Conservation (phyloP, 2,329 filamentous ascomycete species). For the Penicillium sp. region DNA sequence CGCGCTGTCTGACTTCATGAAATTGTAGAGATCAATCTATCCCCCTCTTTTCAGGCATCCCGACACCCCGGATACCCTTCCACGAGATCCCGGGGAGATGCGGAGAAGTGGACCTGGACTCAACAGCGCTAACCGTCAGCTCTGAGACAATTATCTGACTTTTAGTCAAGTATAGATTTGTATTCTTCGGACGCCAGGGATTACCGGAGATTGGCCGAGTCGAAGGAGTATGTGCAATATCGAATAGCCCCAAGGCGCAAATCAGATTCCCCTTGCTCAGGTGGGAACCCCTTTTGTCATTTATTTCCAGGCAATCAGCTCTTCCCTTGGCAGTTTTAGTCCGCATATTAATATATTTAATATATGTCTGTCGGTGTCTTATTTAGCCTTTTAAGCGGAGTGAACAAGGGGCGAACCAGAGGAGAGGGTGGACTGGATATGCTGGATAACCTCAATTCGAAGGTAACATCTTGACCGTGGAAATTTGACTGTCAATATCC, state of each 20-base stretch:
- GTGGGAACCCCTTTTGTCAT: background rate
- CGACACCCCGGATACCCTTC: too few species aligned
- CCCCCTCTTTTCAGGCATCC: background rate
- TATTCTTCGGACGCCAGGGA: background rate
- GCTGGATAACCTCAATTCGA: background rate
- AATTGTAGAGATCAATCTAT: background rate
- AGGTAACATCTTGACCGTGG: background rate
- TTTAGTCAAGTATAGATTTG: background rate
- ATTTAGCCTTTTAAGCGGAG: background rate
- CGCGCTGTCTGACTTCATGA: background rate
- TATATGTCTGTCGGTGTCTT: fast-evolving
- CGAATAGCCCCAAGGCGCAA: background rate
- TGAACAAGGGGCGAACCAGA: background rate
- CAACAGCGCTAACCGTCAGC: background rate
- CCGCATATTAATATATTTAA: background rate
- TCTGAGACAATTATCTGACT: background rate
- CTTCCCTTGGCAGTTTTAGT: background rate
- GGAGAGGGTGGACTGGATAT: too few species aligned
- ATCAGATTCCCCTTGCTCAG: background rate
- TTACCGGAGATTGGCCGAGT: background rate
- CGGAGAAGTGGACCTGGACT: background rate
- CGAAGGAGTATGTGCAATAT: background rate
- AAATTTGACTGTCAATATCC: background rate
- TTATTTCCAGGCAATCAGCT: background rate
- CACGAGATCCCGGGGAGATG: background rate